Evolutionary conservation across 805 yeast genomes (phyloP).

Genomic region (Helenozyma baotianmanensis): DNA sequence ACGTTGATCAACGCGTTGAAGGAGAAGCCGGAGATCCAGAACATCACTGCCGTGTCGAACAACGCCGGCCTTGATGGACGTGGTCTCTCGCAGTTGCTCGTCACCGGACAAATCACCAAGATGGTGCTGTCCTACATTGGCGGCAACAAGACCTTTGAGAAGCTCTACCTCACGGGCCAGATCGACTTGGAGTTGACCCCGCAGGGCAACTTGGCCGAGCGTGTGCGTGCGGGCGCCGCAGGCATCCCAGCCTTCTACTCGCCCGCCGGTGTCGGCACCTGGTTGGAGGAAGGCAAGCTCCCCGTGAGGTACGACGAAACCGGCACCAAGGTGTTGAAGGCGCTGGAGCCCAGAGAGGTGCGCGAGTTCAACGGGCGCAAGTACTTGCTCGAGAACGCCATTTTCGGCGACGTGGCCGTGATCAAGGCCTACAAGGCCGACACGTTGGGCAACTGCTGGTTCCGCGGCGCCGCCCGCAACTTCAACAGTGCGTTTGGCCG

Average conservation of each 20-base stretch:
- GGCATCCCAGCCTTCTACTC: constrained; percentile 49
- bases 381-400: constrained; percentile 40
- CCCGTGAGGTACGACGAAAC: constrained; percentile 35
- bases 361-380: constrained; percentile 41
- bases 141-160: constrained; percentile 37
- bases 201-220: constrained; percentile 50
- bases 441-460: constrained; percentile 44
- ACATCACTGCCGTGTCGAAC: constrained; percentile 43
- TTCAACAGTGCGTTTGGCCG: constrained; percentile 44
- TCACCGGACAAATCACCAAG: constrained; percentile 39
- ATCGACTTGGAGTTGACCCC: constrained; percentile 46
- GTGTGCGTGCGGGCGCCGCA: constrained; percentile 44
- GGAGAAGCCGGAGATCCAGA: constrained; percentile 25
- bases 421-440: constrained; percentile 43
- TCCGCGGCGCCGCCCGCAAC: constrained; percentile 43
- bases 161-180: constrained; percentile 37
- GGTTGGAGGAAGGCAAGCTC: constrained; percentile 46
- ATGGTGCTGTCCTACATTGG: constrained; percentile 48
- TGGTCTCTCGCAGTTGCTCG: constrained; percentile 40
- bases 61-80: constrained; percentile 45
- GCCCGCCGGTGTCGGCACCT: constrained; percentile 49
- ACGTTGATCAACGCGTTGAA: constrained; percentile 37
- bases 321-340: constrained; percentile 32
- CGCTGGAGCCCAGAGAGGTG: constrained; percentile 36
- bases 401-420: constrained; percentile 45